Evolutionary conservation across 1,284 basidiomycete species (phyloP).

Genomic region (Jaminaea rosea): DNA sequence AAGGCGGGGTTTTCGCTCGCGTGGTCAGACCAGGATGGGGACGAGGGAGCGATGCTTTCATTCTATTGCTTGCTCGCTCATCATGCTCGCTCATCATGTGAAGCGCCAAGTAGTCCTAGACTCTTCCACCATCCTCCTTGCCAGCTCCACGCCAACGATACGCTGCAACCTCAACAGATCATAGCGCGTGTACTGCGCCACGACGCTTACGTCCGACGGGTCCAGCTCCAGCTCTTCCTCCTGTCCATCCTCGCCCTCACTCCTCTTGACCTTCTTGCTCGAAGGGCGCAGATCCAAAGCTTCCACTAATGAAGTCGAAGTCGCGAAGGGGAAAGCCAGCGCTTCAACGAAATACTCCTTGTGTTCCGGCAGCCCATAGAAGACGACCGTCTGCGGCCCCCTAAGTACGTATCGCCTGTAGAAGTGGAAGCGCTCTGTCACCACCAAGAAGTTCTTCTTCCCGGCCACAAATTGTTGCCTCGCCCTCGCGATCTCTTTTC

Average conservation of each 20-base stretch:
- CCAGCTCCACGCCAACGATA: slow-evolving; percentile 53
- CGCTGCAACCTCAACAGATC: slow-evolving; percentile 79
- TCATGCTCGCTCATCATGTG: too few relatives aligned
- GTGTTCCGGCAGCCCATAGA: slow-evolving; percentile 85
- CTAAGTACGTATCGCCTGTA: slow-evolving; percentile 65
- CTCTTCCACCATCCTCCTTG: slow-evolving; percentile 27
- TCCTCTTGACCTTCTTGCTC: slow-evolving; percentile 47
- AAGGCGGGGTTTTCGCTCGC: too few relatives aligned
- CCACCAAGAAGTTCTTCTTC: slow-evolving; percentile 72
- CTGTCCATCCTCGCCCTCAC: background rate
- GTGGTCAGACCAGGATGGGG: background rate
- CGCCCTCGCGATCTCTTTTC: slow-evolving; percentile 84
- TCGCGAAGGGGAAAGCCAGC: slow-evolving; percentile 67
- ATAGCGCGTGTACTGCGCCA: slow-evolving; percentile 71
- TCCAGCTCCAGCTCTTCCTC: slow-evolving; percentile 51
- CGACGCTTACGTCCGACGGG: slow-evolving; percentile 59
- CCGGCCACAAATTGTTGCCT: slow-evolving; percentile 85
- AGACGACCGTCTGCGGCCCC: slow-evolving; percentile 82
- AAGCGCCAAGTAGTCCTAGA: slow-evolving; percentile 33
- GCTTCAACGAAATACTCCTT: slow-evolving; percentile 83
- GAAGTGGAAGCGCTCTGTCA: slow-evolving; percentile 96
- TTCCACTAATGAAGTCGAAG: background rate
- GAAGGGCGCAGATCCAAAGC: background rate
- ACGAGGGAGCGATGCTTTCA: background rate
- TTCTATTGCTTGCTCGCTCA: too few relatives aligned